A percentile compares a stretch with the other conserved stretches of the same genome.
Evolutionary conservation across 2,329 filamentous ascomycete genomes (phyloP).

Genomic region (Neocucurbitaria cava): DNA sequence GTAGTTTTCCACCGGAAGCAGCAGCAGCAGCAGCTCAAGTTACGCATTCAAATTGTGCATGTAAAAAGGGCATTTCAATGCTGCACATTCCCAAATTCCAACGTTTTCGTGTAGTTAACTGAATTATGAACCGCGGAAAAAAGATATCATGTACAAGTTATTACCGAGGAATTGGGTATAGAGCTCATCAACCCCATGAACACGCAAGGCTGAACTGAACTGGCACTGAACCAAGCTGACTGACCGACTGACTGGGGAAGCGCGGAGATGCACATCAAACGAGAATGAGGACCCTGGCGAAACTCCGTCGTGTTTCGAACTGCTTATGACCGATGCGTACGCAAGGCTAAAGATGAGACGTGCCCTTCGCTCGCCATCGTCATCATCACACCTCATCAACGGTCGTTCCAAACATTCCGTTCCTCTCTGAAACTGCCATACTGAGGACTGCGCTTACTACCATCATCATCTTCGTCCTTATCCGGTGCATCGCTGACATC

Average conservation of each 20-base stretch:
- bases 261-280: not conserved
- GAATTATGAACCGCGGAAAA: not conserved
- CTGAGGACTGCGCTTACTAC: constrained; percentile 44
- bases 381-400: no score
- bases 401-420: constrained; percentile 49
- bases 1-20: no score
- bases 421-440: constrained; percentile 54
- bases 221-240: no score
- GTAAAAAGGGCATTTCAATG: no score
- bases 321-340: no score
- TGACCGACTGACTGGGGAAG: constrained; percentile 2
- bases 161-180: constrained; percentile 18
- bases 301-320: not conserved
- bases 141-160: constrained; percentile 8
- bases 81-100: not conserved
- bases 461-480: constrained; percentile 22
- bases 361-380: no score
- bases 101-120: no score
- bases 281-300: not conserved
- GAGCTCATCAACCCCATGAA: constrained; percentile 4
- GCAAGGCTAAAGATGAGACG: not conserved
- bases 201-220: not conserved
- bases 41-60: no score
- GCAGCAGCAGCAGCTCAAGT: no score
- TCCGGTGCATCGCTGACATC: constrained; percentile 35